These are phyloP conservation scores for Colletotrichum tropicale DNA, from an alignment of 2,329 filamentous ascomycete genomes.

Conservation along the genomic window DNA sequence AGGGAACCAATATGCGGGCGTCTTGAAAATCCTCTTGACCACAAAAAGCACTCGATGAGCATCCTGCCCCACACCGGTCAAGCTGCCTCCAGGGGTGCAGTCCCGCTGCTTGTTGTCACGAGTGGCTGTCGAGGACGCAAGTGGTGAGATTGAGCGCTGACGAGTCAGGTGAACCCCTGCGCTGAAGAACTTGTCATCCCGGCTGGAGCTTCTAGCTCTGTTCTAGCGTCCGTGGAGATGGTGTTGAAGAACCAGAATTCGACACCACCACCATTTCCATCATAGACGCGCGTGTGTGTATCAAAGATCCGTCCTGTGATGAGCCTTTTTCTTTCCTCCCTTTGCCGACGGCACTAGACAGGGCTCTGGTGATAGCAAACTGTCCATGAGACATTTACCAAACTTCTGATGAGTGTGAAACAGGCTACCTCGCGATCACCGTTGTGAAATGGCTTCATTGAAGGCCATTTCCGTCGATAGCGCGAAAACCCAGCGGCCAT, in stretches of 20 bases:
- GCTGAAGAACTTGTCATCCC: background rate
- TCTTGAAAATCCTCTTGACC: constrained; percentile 14
- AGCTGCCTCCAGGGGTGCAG: background rate
- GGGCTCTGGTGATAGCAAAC: background rate
- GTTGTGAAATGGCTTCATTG: background rate
- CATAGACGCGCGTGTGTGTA: background rate
- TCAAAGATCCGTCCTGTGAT: background rate
- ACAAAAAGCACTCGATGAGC: constrained; percentile 3
- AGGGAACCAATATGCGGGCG: background rate
- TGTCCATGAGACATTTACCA: background rate
- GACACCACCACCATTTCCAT: background rate
- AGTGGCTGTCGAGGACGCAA: background rate
- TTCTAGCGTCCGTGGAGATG: constrained; percentile 2
- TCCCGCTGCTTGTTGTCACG: background rate
- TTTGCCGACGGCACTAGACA: background rate
- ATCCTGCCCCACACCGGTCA: constrained; percentile 19
- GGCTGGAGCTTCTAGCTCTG: constrained; percentile 11
- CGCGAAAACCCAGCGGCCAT: background rate
- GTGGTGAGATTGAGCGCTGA: background rate
- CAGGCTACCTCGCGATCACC: background rate
- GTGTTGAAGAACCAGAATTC: background rate
- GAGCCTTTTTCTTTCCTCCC: background rate
- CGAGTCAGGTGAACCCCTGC: constrained; percentile 16
- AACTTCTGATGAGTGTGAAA: background rate
- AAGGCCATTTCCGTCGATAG: background rate